Evolutionary conservation across 768 basidiomycete genomes (phyloP), one percentile per base, ranked within the genome.

Genomic region (Lactifluus subvellereus): DNA sequence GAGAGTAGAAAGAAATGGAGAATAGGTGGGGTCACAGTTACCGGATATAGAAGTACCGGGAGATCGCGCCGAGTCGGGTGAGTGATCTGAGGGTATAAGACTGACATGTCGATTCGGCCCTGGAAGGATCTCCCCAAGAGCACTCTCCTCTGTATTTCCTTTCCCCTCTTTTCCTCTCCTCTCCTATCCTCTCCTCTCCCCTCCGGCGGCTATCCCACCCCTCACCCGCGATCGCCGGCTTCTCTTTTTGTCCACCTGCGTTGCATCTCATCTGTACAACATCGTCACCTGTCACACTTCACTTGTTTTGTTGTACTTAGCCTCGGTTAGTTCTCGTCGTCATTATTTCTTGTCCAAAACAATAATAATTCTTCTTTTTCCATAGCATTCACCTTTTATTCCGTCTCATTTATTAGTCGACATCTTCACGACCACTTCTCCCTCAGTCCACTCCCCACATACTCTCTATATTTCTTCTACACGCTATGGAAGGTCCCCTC

Each of bases 401-500:
- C 58, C 40, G 51, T 64, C 64, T 69, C 68, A 59, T 62, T 70
- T 68, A 63, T 72, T 67, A 64, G 64, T 62, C 60, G 63, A 59
- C 67, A 51, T 66, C 66, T 60, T 66, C 66, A 65, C 66, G 59
- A 64, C 68, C 69, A 66, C 59, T 67, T 65, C 54, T 52, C 50
- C 57, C 51, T 59, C 61, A 66, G 60, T 51, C 45, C 37, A 11
- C 43, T 33, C 52, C 69, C 50, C 54, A 38, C 50, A 54, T 53
- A 55, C 52, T 43, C 32, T 27, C 59, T 20, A 54, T 59, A 38
- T 56, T 51, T 59, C 50, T 43, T 61, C 64, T 49, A 68, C 53
- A 57, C 53, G 66, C 69, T 67, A 79, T 81, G 79, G 81, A 82
- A 68, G 77, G 77, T 52, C 79, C 78, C 53, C 75, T 78, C 71